These are phyloP conservation scores for Solanum chmielewskii DNA, from an alignment of 257 asterid genomes.

Conservation along the genomic window DNA sequence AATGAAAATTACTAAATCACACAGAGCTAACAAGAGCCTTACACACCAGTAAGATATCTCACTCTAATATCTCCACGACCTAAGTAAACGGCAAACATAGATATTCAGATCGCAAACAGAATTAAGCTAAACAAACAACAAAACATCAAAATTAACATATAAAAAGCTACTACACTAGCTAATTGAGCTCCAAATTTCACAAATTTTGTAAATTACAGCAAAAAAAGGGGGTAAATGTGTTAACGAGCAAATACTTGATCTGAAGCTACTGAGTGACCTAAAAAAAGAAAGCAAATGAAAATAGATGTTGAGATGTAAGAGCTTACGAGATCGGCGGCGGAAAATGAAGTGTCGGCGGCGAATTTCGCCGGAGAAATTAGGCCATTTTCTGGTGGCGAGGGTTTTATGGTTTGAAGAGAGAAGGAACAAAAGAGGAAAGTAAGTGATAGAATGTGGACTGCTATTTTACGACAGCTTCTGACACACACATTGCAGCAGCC, in stretches of 20 bases:
- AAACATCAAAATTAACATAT: not conserved
- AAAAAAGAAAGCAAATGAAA: not conserved
- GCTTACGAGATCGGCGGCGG: not conserved
- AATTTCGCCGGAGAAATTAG: conserved; percentile 10
- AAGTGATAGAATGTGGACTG: not conserved
- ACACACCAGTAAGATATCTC: not conserved
- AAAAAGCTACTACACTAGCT: not conserved
- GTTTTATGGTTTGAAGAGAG: not conserved
- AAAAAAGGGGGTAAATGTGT: not conserved
- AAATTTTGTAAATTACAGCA: not conserved
- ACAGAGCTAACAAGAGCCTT: not conserved
- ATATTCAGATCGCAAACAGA: not conserved
- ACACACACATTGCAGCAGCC: conserved; percentile 8
- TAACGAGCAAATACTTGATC: not conserved
- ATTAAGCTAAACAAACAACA: not conserved
- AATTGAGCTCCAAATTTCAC: not conserved
- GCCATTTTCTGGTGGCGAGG: conserved; percentile 4
- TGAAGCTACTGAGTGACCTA: not conserved
- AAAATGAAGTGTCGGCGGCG: not conserved
- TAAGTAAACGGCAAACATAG: not conserved
- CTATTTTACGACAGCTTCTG: conserved; percentile 12
- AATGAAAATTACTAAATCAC: not conserved
- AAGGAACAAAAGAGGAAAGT: not conserved
- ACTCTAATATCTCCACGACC: not conserved
- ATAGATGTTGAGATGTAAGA: not conserved